A percentile compares a stretch with the other conserved stretches of the same genome.
Conservation (phyloP, 2,329 filamentous ascomycete species). For the Sarocladiaceae sp. region DNA sequence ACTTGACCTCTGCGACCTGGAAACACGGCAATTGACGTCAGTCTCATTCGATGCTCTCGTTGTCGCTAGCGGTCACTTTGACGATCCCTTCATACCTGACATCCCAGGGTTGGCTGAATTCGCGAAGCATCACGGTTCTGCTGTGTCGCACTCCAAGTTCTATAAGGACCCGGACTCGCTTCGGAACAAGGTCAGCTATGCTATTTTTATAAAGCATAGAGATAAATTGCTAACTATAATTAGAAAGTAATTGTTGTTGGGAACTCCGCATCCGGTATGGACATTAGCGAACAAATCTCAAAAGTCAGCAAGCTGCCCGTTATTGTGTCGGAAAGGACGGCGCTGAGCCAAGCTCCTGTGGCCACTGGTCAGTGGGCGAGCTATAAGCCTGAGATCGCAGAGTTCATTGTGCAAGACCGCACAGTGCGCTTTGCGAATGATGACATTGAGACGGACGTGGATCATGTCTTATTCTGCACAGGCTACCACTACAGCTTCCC, state of each 20-base stretch:
- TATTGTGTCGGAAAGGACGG: constrained; percentile 44
- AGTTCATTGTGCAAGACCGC: constrained; percentile 35
- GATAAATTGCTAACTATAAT: constrained; percentile 22
- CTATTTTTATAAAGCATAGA: not conserved
- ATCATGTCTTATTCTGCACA: constrained; percentile 75
- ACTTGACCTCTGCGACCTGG: constrained; percentile 29
- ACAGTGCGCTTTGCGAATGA: constrained; percentile 58
- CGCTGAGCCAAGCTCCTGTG: constrained; percentile 15
- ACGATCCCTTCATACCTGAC: constrained; percentile 51
- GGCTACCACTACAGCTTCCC: constrained; percentile 81
- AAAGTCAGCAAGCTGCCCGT: constrained; percentile 45
- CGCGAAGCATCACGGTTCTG: constrained; percentile 39
- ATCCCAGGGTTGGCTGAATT: constrained; percentile 50
- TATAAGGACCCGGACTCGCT: constrained; percentile 44
- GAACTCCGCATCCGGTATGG: constrained; percentile 64
- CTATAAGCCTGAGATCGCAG: constrained; percentile 39
- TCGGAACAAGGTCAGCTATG: constrained; percentile 22
- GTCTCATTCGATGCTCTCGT: constrained; percentile 54
- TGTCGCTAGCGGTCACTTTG: constrained; percentile 57
- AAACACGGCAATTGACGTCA: constrained; percentile 16
- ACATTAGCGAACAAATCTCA: constrained; percentile 61
- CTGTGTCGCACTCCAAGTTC: constrained; percentile 59
- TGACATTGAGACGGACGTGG: constrained; percentile 55
- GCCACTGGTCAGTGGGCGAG: constrained; percentile 22
- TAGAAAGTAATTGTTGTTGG: constrained; percentile 64